Conservation (phyloP, 805 yeast genomes). For the Kregervanrija delftensis region DNA sequence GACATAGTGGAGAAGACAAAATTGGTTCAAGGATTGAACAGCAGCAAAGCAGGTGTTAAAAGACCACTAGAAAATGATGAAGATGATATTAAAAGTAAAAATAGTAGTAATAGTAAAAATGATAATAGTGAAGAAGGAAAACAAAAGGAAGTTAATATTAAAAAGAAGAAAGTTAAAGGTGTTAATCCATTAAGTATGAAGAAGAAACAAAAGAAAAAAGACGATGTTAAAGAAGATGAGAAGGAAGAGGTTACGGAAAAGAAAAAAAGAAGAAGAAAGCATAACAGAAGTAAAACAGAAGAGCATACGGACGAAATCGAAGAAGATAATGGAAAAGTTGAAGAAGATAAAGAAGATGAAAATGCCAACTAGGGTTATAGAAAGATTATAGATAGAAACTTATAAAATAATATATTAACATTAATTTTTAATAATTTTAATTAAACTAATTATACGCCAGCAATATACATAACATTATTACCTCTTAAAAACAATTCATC, state of each 20-base stretch:
- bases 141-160: slow-evolving; percentile 16
- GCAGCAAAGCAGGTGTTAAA: slow-evolving; percentile 39
- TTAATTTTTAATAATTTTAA: background rate
- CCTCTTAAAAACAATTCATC: slow-evolving; percentile 87
- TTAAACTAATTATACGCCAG: background rate
- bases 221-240: background rate
- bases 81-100: slow-evolving; percentile 11
- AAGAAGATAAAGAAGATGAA: background rate
- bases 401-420: background rate
- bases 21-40: slow-evolving; percentile 73
- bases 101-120: slow-evolving; percentile 4
- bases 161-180: slow-evolving; percentile 46
- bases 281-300: background rate
- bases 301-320: background rate
- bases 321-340: background rate
- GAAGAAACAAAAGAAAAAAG: slow-evolving; percentile 44
- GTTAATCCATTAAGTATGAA: slow-evolving; percentile 91
- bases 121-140: slow-evolving; percentile 12
- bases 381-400: background rate
- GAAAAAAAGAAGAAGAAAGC: slow-evolving; percentile 1
- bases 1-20: slow-evolving; percentile 54
- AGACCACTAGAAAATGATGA: slow-evolving; percentile 17
- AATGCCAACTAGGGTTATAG: background rate
- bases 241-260: background rate
- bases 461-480: slow-evolving; percentile 60